Base-by-base conservation (phyloP, 305 asterid genomes). In the Fraxinus greggii region DNA sequence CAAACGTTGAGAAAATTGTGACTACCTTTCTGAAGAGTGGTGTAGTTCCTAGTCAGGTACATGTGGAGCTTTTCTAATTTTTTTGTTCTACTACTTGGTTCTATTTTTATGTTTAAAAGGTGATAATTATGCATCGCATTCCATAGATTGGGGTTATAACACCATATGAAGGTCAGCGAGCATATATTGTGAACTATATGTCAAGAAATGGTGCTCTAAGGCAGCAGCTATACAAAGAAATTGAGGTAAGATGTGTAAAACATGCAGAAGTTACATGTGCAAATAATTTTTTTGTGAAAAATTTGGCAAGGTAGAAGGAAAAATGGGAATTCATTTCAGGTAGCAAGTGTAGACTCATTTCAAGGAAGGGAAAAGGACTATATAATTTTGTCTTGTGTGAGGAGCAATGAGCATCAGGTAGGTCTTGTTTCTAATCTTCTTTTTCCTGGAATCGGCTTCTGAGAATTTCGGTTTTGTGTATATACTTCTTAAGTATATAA, bases 361-460 rank as follows among this genome's bases (percentile, higher is more conserved):
- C 98, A 97, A 87, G 99, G 99, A 82, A 90, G 99, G 90, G 99
- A 97, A 85, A 97, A 97, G 81, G 99, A 97, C 86, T 95, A 95
- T 72, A 97, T 97, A 75, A 97, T 97, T 86, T 84, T 95, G 87
- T 97, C 99, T 33, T 97, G 99, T 69, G 99, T 97, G 87, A 92
- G 99, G 91, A 97, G 99, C 88, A 97, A 97, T 81, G 99, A 95
- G 78, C 99, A 95, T 90, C 99, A 96, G 94, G 98, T 96, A 83
- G 73, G 89, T 81, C 81, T 75, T 79, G 77, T 79, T 36, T 74
- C 69, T 59, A 75, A 59, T 61, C 36, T 74, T 79, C 33, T 23
- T 17, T 75, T 76, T 77, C 45, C n/a, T 81, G 65, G 19, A 56
- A 48, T 54, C 65, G 36, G 32, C 70, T 23, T 8, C 32, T 1